Percentiles rank a stretch among this genome's conserved stretches.
Conservation (phyloP, 2,329 filamentous ascomycete genomes). For the Fusarium virguliforme region DNA sequence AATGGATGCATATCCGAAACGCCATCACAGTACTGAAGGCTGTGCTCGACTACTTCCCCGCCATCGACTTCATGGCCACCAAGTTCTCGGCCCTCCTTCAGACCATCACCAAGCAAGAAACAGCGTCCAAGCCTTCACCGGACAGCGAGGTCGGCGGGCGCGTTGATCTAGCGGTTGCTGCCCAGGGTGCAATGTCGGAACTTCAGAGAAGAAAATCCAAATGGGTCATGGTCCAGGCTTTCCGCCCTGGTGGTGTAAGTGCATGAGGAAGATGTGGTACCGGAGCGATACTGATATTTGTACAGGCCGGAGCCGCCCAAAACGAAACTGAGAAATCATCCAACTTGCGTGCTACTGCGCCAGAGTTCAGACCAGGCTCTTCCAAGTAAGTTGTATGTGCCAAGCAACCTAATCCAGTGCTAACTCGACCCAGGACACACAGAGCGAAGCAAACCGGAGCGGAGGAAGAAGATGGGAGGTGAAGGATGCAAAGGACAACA, state of each 20-base stretch:
- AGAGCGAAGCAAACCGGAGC: slow-evolving; percentile 49
- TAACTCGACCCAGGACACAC: slow-evolving; percentile 34
- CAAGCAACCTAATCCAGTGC: not conserved
- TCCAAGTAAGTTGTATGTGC: slow-evolving; percentile 55
- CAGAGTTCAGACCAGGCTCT: slow-evolving; percentile 74
- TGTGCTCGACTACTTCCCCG: slow-evolving; percentile 87
- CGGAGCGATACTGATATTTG: slow-evolving; percentile 38
- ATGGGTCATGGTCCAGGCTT: slow-evolving; percentile 84
- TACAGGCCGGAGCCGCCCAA: slow-evolving; percentile 52
- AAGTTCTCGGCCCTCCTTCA: slow-evolving; percentile 76
- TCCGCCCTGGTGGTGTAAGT: slow-evolving; percentile 75
- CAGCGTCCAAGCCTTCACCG: slow-evolving; percentile 63
- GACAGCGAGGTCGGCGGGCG: slow-evolving; percentile 72
- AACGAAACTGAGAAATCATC: slow-evolving; percentile 56
- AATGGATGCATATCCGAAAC: slow-evolving; percentile 99
- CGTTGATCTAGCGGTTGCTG: slow-evolving; percentile 82
- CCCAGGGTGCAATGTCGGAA: slow-evolving; percentile 79
- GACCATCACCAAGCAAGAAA: slow-evolving; percentile 76
- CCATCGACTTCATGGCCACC: slow-evolving; percentile 88
- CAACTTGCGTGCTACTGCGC: slow-evolving; percentile 71
- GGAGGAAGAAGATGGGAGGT: slow-evolving; percentile 82
- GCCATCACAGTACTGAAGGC: slow-evolving; percentile 91
- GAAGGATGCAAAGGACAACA: slow-evolving; percentile 68
- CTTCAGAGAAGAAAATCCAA: slow-evolving; percentile 76
- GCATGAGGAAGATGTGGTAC: not conserved